A percentile compares a stretch with the other conserved stretches of the same genome.
Conservation (phyloP, 192 early-diverging fungal species). For the Allomyces macrogynus region DNA sequence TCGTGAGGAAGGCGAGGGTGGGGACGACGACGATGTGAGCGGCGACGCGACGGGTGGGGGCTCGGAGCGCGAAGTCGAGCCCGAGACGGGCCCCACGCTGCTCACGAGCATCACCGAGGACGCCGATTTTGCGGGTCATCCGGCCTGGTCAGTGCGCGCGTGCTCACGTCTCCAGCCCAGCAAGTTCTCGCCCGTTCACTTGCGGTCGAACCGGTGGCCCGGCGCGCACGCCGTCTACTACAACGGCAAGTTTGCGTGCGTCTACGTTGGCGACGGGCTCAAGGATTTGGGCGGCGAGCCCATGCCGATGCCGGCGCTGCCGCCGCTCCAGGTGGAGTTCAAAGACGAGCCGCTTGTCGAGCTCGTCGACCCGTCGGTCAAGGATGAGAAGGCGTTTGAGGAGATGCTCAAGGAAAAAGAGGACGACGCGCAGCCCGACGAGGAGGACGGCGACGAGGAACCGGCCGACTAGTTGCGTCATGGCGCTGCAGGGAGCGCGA, state of each 20-base stretch:
- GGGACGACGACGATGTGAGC: conserved; percentile 11
- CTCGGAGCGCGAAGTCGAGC: conserved; percentile 16
- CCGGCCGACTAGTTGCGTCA: too few species aligned
- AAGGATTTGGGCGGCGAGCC: conserved; percentile 13
- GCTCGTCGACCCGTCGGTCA: conserved; percentile 35
- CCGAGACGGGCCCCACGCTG: conserved; percentile 27
- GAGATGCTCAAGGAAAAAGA: conserved; percentile 23
- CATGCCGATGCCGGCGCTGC: conserved; percentile 19
- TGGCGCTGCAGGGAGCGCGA: too few species aligned
- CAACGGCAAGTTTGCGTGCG: conserved; percentile 38
- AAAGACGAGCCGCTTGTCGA: conserved; percentile 16
- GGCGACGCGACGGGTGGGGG: conserved; percentile 10
- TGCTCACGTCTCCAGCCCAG: conserved; percentile 20
- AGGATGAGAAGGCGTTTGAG: conserved; percentile 30
- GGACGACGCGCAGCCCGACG: conserved; percentile 20
- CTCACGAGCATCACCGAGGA: conserved; percentile 20
- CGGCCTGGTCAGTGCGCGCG: conserved; percentile 21
- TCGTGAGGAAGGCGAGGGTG: conserved; percentile 12
- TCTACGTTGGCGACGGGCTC: conserved; percentile 37
- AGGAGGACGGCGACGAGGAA: conserved; percentile 21
- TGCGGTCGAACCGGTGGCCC: conserved; percentile 34
- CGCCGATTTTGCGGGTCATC: conserved; percentile 22
- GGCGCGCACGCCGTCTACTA: conserved; percentile 29
- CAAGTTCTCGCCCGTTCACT: conserved; percentile 30
- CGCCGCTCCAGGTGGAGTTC: conserved; percentile 26